Percentiles rank a stretch among this genome's conserved stretches.
These are phyloP conservation scores for Dactylellina cionopaga DNA, from an alignment of 2,329 filamentous ascomycete species.

Conservation along the genomic window DNA sequence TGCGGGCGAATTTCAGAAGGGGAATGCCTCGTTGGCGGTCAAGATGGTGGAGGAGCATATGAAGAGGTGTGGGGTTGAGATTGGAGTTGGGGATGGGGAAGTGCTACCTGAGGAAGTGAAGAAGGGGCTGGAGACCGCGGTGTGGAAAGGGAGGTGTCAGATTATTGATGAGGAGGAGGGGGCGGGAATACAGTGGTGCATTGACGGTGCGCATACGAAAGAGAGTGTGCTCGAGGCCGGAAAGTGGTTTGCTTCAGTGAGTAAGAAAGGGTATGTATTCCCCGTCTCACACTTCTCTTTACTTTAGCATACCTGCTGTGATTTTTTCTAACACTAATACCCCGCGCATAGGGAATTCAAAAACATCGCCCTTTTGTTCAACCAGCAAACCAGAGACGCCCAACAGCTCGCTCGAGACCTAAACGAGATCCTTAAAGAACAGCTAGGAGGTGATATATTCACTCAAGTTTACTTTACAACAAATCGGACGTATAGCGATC, in stretches of 20 bases:
- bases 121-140: constrained; percentile 73
- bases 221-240: constrained; percentile 82
- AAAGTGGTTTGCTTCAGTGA: constrained; percentile 73
- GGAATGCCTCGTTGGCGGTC: constrained; percentile 70
- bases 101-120: constrained; percentile 71
- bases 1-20: constrained; percentile 67
- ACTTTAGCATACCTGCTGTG: too few species aligned
- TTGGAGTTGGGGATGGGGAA: constrained; percentile 59
- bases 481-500: constrained; percentile 71
- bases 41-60: constrained; percentile 70
- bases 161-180: constrained; percentile 67
- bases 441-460: constrained; percentile 64
- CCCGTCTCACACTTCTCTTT: too few species aligned
- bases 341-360: constrained; percentile 31
- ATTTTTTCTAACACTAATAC: too few species aligned
- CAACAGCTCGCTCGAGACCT: constrained; percentile 72
- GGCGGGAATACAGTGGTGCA: constrained; percentile 75
- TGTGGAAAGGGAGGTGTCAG: constrained; percentile 81
- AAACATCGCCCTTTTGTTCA: constrained; percentile 78
- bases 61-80: constrained; percentile 60
- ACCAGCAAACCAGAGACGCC: constrained; percentile 88
- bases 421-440: constrained; percentile 63
- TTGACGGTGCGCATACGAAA: constrained; percentile 87
- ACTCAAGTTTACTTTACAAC: constrained; percentile 81
- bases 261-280: constrained; percentile 19